Evolutionary conservation across 805 yeast genomes (phyloP).

Genomic region (Yarrowia alimentaria): DNA sequence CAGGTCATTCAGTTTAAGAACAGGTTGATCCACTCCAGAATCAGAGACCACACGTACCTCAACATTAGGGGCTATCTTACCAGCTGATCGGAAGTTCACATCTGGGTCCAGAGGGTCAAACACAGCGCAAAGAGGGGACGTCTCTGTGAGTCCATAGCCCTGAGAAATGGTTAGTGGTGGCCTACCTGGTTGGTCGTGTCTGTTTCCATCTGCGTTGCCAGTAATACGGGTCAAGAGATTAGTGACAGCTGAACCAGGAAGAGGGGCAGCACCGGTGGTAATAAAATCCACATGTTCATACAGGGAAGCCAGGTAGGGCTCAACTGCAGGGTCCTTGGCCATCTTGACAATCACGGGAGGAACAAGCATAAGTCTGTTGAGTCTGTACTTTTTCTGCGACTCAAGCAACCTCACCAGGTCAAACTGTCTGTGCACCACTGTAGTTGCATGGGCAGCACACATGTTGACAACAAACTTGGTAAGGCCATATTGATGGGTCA

Average conservation of each 20-base stretch:
- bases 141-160: neutral
- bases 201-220: slow-evolving; percentile 28
- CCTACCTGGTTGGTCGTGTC: slow-evolving; percentile 23
- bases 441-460: slow-evolving; percentile 14
- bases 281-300: slow-evolving; percentile 44
- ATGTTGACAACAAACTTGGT: slow-evolving; percentile 13
- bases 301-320: slow-evolving; percentile 46
- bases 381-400: slow-evolving; percentile 33
- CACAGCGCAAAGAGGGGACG: neutral
- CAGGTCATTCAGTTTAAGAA: neutral
- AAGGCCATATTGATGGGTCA: slow-evolving; percentile 16
- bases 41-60: slow-evolving; percentile 10
- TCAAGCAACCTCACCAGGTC: slow-evolving; percentile 12
- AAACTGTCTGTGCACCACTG: slow-evolving; percentile 6
- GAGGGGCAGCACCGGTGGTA: slow-evolving; percentile 50
- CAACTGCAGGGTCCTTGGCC: slow-evolving; percentile 47
- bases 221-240: slow-evolving; percentile 6
- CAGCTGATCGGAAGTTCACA: slow-evolving; percentile 8
- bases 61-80: slow-evolving; percentile 1
- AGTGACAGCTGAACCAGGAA: slow-evolving; percentile 32
- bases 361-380: slow-evolving; percentile 45
- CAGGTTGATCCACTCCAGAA: slow-evolving; percentile 1
- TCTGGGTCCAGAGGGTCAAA: slow-evolving; percentile 10
- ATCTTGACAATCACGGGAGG: slow-evolving; percentile 47
- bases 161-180: slow-evolving; percentile 30